Evolutionary conservation across 2,329 filamentous ascomycete genomes (phyloP).

Genomic region (Conoideocrella luteorostrata): DNA sequence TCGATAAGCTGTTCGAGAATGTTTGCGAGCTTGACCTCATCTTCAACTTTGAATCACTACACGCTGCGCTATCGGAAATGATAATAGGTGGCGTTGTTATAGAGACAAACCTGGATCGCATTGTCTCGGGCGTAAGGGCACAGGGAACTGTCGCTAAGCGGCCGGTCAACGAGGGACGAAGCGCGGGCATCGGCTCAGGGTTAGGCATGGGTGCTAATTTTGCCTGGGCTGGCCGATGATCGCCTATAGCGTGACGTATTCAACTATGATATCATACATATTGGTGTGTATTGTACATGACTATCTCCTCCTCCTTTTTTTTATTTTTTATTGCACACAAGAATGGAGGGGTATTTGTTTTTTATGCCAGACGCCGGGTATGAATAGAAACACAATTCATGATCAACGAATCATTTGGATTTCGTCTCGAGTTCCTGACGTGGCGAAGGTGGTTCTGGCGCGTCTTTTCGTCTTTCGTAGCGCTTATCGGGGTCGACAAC

Average conservation of each 20-base stretch:
- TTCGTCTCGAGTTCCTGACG: slow-evolving; percentile 21
- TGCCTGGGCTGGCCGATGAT: slow-evolving; percentile 43
- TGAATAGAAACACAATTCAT: too few species aligned
- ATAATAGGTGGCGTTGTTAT: slow-evolving; percentile 91
- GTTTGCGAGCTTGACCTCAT: slow-evolving; percentile 98
- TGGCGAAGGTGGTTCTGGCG: slow-evolving; percentile 23
- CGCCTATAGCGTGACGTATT: too few species aligned
- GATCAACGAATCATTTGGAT: too few species aligned
- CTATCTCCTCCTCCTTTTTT: neutral
- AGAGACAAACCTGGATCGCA: slow-evolving; percentile 82
- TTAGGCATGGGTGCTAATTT: slow-evolving; percentile 53
- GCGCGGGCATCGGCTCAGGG: slow-evolving; percentile 39
- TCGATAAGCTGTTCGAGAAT: slow-evolving; percentile 94
- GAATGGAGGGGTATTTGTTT: neutral
- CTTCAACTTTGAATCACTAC: slow-evolving; percentile 97
- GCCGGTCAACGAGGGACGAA: slow-evolving; percentile 64
- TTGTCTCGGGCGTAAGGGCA: slow-evolving; percentile 74
- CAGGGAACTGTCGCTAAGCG: slow-evolving; percentile 74
- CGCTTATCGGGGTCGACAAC: slow-evolving; percentile 34
- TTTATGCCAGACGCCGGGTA: slow-evolving; percentile 1
- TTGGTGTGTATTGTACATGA: neutral
- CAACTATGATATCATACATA: too few species aligned
- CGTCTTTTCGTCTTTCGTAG: slow-evolving; percentile 34
- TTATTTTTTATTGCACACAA: neutral
- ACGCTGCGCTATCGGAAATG: slow-evolving; percentile 88